Conservation (phyloP, 169 alveolate genomes). For the Eimeria maxima region DNA sequence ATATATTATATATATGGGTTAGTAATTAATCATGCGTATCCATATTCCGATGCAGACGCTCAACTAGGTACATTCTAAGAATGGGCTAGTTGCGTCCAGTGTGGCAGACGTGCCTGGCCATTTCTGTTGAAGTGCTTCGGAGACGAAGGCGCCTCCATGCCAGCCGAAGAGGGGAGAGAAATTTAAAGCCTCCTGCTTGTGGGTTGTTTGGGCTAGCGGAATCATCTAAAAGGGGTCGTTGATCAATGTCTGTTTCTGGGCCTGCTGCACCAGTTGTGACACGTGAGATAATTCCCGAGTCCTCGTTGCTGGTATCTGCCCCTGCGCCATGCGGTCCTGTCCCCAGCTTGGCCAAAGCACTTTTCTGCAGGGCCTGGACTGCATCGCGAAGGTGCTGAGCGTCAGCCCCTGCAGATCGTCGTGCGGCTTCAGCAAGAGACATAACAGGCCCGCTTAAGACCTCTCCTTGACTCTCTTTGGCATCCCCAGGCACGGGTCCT, state of each 20-base stretch:
- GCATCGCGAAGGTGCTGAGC: constrained; percentile 78
- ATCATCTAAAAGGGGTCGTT: neutral
- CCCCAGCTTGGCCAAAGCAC: constrained; percentile 66
- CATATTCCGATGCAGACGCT: neutral
- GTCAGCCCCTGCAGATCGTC: constrained; percentile 77
- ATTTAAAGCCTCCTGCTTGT: neutral
- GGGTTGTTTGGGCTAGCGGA: neutral
- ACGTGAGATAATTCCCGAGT: constrained; percentile 29
- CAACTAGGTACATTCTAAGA: neutral
- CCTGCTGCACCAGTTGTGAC: constrained; percentile 63
- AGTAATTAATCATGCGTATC: no score
- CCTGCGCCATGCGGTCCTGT: constrained; percentile 11
- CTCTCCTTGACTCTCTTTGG: constrained; percentile 21
- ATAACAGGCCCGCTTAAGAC: constrained; percentile 7
- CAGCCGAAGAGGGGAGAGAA: constrained; percentile 39
- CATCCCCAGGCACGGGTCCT: neutral
- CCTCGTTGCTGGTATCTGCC: constrained; percentile 5
- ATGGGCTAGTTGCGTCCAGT: neutral
- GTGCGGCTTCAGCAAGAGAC: constrained; percentile 65
- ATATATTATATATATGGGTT: no score
- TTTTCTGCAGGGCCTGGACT: constrained; percentile 68
- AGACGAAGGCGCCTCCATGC: constrained; percentile 74
- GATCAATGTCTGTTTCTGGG: constrained; percentile 11
- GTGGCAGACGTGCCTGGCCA: constrained; percentile 34
- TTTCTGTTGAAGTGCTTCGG: constrained; percentile 59